Base-by-base conservation (phyloP, 306 rosid genomes). In the Inga leiocalycina region DNA sequence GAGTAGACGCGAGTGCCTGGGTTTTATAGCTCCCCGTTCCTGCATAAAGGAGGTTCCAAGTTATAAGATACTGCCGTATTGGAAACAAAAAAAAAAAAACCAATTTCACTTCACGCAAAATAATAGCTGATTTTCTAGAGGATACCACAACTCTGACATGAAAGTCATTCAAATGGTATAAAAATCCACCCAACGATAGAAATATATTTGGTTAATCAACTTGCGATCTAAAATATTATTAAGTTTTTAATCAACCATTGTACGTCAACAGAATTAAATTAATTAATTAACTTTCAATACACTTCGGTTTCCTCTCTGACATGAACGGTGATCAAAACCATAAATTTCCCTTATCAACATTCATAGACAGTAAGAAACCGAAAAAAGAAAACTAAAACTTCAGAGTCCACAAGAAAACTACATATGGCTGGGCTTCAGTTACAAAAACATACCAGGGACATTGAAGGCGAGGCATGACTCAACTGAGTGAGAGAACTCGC, bases 1-100 rank as follows among this genome's bases (percentile, higher is more conserved):
- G 83, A 97, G 93, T 67, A 97, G 97, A 71, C 91, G 90, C 14
- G 77, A 89, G 87, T 97, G 98, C 85, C 94, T 94, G 37, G 97
- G 93, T 85, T 92, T 97, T 62, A 93, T 90, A 84, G 87, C 83
- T 87, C 89, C 92, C 85, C 80, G 84, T 80, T 92, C 99, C 97
- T 94, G 86, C 85, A 89, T 12, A 70, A 79, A 62, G 45, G 66
- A 80, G 74, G 52, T 73, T 66, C 41, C 72, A 67, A 71, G 77
- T 79, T 79, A 65, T 80, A 61, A 76, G 54, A 10, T 57, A 80
- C 39, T 20, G 30, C n/a, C 74, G 61, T 64, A 77, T 51, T 20
- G 39, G 27, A 80, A 69, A 12, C 24, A 34, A 46, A 79, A 45
- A 44, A 79, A 45, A 44, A 41, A 41, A 41, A 41, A 5, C 30